These are phyloP conservation scores for Zostera marina DNA, from an alignment of 116 monocot genomes.

Conservation along the genomic window DNA sequence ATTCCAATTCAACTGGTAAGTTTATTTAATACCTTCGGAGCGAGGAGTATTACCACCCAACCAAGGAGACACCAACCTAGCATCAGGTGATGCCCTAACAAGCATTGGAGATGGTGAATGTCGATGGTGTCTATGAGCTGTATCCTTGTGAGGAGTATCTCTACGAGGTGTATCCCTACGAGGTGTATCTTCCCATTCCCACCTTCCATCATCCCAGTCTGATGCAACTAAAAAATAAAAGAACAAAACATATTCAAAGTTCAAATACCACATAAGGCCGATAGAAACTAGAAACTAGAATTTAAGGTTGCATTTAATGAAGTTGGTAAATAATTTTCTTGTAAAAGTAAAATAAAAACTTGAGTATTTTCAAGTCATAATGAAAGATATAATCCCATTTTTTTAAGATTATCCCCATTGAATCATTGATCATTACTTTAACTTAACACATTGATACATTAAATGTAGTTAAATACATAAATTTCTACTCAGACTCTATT, in stretches of 20 bases:
- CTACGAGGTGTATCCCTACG: constrained; percentile 33
- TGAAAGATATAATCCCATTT: not conserved
- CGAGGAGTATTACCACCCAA: constrained; percentile 64
- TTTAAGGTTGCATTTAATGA: not conserved
- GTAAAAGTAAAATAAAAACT: not conserved
- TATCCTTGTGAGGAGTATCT: constrained; percentile 60
- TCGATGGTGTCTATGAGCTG: constrained; percentile 18
- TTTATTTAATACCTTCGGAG: constrained; percentile 28
- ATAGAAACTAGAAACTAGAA: not conserved
- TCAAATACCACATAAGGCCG: constrained; percentile 2
- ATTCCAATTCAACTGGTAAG: not conserved
- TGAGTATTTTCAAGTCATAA: too few relatives aligned
- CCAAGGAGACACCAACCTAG: constrained; percentile 81
- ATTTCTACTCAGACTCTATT: too few relatives aligned
- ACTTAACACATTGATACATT: too few relatives aligned
- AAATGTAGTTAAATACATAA: too few relatives aligned
- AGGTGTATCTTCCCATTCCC: constrained; percentile 91
- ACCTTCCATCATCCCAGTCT: constrained; percentile 75
- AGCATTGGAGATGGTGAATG: constrained; percentile 77
- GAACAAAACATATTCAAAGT: too few relatives aligned
- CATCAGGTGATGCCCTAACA: constrained; percentile 70
- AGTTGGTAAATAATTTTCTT: constrained; percentile 1
- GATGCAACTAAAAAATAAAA: constrained; percentile 30
- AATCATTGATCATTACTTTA: too few relatives aligned
- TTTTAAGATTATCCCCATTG: not conserved